These are phyloP conservation scores for Ligustrum vulgare DNA, from an alignment of 257 asterid species.

Conservation along the genomic window DNA sequence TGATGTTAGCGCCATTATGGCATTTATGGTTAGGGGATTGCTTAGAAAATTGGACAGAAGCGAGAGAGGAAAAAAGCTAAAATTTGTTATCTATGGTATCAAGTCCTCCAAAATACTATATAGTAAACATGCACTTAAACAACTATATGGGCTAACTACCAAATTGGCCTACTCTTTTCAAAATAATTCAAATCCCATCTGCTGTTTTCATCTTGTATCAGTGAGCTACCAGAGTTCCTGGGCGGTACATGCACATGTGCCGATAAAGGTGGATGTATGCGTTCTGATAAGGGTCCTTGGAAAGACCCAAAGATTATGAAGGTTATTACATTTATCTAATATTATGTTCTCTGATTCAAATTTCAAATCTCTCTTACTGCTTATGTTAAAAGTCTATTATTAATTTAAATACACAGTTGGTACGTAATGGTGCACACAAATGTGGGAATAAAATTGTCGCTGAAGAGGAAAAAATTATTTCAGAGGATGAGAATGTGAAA, in stretches of 20 bases:
- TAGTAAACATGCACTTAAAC: background rate
- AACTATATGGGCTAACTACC: background rate
- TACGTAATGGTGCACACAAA: slow-evolving; percentile 78
- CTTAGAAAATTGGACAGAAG: background rate
- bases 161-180: background rate
- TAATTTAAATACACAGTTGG: slow-evolving; percentile 57
- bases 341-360: slow-evolving; percentile 1
- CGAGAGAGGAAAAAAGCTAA: background rate
- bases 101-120: background rate
- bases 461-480: slow-evolving; percentile 63
- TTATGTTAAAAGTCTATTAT: slow-evolving; percentile 16
- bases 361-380: background rate
- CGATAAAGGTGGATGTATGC: slow-evolving; percentile 87
- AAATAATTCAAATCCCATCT: background rate
- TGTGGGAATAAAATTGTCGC: slow-evolving; percentile 45
- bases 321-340: slow-evolving; percentile 38
- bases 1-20: background rate
- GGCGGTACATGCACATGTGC: slow-evolving; percentile 93
- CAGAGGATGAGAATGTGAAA: slow-evolving; percentile 62
- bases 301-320: slow-evolving; percentile 83
- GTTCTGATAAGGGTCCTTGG: slow-evolving; percentile 96
- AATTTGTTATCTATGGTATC: background rate
- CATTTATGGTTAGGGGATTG: background rate
- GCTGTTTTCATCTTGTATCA: slow-evolving; percentile 33
- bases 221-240: slow-evolving; percentile 92